phyloP scores from a whole-genome alignment of 306 rosid genomes.

The Prunus mume region DNA sequence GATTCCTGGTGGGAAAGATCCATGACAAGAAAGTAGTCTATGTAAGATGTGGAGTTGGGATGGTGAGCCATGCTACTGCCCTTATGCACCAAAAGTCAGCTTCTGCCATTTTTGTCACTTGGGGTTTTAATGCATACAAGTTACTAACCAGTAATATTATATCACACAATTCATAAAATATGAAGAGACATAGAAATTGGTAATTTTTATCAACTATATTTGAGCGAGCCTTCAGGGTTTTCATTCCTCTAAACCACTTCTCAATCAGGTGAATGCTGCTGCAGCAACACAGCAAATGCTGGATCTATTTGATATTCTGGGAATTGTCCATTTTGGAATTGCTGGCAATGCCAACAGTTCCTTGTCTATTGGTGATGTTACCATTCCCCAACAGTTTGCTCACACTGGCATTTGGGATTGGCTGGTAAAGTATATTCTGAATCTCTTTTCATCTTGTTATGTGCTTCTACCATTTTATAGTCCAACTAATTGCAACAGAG shows the following conservation, averaged over 20 bases:
- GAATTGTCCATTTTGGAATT: conserved; percentile 51
- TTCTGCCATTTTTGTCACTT: background rate
- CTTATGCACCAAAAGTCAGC: background rate
- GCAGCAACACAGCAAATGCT: conserved; percentile 50
- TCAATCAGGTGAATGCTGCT: conserved; percentile 43
- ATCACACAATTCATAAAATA: background rate
- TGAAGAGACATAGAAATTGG: too few species aligned
- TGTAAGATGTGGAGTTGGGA: conserved; percentile 43
- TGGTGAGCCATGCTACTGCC: conserved; percentile 24
- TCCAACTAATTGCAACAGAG: background rate
- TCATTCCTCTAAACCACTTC: background rate
- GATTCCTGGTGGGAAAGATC: conserved; percentile 44
- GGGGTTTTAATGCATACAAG: background rate
- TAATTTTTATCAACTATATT: background rate
- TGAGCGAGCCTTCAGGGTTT: background rate
- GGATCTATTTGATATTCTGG: conserved; percentile 40
- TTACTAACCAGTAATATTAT: background rate
- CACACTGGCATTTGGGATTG: conserved; percentile 50
- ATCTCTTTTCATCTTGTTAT: background rate
- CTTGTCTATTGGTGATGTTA: conserved; percentile 48
- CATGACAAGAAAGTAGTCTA: conserved; percentile 36
- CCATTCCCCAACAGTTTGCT: conserved; percentile 38
- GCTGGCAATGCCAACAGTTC: conserved; percentile 46
- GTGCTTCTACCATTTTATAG: background rate
- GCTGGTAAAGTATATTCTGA: conserved; percentile 29